Percentiles rank a stretch among this genome's conserved stretches.
Evolutionary conservation across 2,329 filamentous ascomycete genomes (phyloP).

Genomic region (Talaromyces sp.): DNA sequence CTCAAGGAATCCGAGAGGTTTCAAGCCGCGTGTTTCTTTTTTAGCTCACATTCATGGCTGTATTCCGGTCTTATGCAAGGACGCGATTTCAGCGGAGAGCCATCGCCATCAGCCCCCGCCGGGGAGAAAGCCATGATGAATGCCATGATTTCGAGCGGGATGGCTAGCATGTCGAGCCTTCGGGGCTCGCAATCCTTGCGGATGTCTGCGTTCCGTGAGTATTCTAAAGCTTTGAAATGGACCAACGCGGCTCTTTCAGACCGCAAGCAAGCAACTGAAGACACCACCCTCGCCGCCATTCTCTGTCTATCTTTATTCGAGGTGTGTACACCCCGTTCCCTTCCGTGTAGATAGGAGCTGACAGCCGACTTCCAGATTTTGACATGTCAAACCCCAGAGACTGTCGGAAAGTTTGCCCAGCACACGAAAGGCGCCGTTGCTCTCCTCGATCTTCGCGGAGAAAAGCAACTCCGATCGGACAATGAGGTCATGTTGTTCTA

Average conservation of each 20-base stretch:
- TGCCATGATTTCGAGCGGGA: slow-evolving; percentile 53
- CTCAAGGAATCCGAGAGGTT: slow-evolving; percentile 6
- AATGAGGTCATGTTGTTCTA: slow-evolving; percentile 49
- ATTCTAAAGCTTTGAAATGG: slow-evolving; percentile 49
- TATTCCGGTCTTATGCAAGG: slow-evolving; percentile 21
- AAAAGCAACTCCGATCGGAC: slow-evolving; percentile 32
- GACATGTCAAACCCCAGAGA: slow-evolving; percentile 38
- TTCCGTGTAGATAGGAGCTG: neutral
- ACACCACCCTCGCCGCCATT: slow-evolving; percentile 48
- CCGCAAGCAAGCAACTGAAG: slow-evolving; percentile 28
- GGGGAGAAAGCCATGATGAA: slow-evolving; percentile 33
- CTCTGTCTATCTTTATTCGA: slow-evolving; percentile 59
- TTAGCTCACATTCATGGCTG: slow-evolving; percentile 28
- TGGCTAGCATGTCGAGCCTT: slow-evolving; percentile 54
- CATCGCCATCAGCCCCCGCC: slow-evolving; percentile 14
- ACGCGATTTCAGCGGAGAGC: slow-evolving; percentile 18
- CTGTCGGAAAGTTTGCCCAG: slow-evolving; percentile 49
- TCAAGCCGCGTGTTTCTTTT: slow-evolving; percentile 30
- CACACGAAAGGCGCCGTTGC: slow-evolving; percentile 58
- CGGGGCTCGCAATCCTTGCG: slow-evolving; percentile 43
- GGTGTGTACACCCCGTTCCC: slow-evolving; percentile 32
- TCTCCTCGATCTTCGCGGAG: slow-evolving; percentile 45
- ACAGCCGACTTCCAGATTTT: slow-evolving; percentile 23
- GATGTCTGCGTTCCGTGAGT: slow-evolving; percentile 47
- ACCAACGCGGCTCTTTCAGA: slow-evolving; percentile 29